These are phyloP conservation scores for Streptanthus diversifolius DNA, from an alignment of 345 rosid genomes.

Conservation along the genomic window DNA sequence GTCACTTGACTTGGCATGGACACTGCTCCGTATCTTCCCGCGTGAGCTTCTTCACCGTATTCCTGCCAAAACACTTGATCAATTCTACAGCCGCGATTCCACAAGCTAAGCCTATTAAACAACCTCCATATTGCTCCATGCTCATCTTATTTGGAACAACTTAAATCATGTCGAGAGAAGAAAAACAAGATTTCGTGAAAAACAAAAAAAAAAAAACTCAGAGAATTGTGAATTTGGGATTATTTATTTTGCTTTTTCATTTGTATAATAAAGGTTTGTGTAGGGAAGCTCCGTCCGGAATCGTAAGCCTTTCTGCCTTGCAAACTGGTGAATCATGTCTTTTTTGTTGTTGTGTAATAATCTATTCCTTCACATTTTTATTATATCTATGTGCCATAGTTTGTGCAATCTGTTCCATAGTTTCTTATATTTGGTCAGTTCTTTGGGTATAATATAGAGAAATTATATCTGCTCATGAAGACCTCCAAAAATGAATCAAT, in stretches of 20 bases:
- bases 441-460: not conserved
- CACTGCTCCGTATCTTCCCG: slow-evolving; percentile 95
- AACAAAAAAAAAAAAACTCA: slow-evolving; percentile 4
- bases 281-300: slow-evolving; percentile 1
- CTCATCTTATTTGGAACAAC: not conserved
- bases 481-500: not conserved
- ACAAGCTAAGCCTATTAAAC: slow-evolving; percentile 20
- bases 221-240: slow-evolving; percentile 15
- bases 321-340: slow-evolving; percentile 14
- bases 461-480: not conserved
- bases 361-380: not conserved
- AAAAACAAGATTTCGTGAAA: slow-evolving; percentile 8
- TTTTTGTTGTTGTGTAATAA: slow-evolving; percentile 25
- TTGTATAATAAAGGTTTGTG: slow-evolving; percentile 29
- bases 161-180: slow-evolving; percentile 7
- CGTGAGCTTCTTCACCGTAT: slow-evolving; percentile 99
- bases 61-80: slow-evolving; percentile 94
- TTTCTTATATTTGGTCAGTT: not conserved
- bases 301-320: slow-evolving; percentile 12
- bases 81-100: slow-evolving; percentile 78
- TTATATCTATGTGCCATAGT: not conserved
- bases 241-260: not conserved
- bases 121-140: not conserved
- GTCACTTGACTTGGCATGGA: slow-evolving; percentile 96
- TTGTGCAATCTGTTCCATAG: not conserved